Base-by-base conservation (phyloP, 129 eudicot genomes). In the Flaveria linearis region DNA sequence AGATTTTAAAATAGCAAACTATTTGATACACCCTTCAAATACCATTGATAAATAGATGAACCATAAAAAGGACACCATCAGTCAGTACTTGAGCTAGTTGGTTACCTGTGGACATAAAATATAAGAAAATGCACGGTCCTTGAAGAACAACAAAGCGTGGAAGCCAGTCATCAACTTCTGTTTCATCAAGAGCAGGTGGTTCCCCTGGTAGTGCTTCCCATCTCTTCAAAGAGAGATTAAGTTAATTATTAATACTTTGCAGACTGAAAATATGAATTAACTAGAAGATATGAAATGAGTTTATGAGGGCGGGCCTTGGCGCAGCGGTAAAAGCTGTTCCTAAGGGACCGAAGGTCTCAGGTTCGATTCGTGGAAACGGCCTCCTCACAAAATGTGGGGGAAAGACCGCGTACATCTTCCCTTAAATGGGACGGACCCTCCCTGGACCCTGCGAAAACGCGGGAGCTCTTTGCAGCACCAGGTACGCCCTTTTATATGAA, bases 181-280 rank as follows among this genome's bases (percentile, higher is more conserved):
- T 65, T 63, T 93, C 97, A 68, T 91, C 98, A 23, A 91, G 74
- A 22, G 91, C 96, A 77, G 86, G 91, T 26, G 89, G 90, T 84
- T 93, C 98, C 41, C 98, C 98, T 9, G 98, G 98, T 85, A 93
- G 84, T 13, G 98, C 83, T 76, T 90, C 85, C 98, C 98, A 93
- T 90, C 98, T 91, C 98, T 93, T 39, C 17, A 33, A 67, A 30
- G 72, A 7, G 63, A 69, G 71, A 46, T n/a, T 5, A 42, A 58
- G 22, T 49, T 7, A 46, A 17, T 36, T 45, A 55, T 70, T 7
- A 68, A 53, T 43, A 42, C 13, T 66, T 15, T 64, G 13, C 25
- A 25, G 22, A 25, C 17, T 51, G 68, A 7, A 39, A 26, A 52
- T 33, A 10, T 7, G 6, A 14, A 18, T 16, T n/a, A 2, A n/a